phyloP scores from a whole-genome alignment of 2,329 filamentous ascomycete genomes.

The Penicillium glabrum region DNA sequence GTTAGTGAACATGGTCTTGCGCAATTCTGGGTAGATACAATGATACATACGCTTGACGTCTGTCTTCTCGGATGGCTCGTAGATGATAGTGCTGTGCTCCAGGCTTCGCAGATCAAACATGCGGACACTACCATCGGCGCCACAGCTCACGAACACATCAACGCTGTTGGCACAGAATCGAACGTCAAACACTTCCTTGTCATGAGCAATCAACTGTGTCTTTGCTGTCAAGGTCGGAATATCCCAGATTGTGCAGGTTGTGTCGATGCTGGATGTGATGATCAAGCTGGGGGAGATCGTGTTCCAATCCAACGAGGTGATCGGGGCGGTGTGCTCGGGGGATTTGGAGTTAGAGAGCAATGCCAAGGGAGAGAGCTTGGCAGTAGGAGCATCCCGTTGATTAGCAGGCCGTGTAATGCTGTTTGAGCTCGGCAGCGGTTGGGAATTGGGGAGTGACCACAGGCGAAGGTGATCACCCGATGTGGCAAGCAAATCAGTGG shows the following conservation, averaged over 20 bases:
- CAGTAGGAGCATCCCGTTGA: constrained; percentile 61
- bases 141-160: constrained; percentile 98
- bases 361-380: constrained; percentile 87
- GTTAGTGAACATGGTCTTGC: neutral
- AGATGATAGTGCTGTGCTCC: constrained; percentile 98
- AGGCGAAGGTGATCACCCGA: constrained; percentile 91
- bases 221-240: constrained; percentile 97
- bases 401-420: constrained; percentile 67
- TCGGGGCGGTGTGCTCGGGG: constrained; percentile 92
- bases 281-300: constrained; percentile 94
- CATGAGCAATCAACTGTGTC: constrained; percentile 96
- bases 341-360: constrained; percentile 97
- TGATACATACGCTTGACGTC: constrained; percentile 56
- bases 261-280: constrained; percentile 98
- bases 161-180: constrained; percentile 97
- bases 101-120: constrained; percentile 98
- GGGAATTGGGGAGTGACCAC: constrained; percentile 78
- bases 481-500: constrained; percentile 89
- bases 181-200: constrained; percentile 98
- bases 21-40: neutral
- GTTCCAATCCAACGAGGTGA: constrained; percentile 98
- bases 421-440: constrained; percentile 61
- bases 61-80: constrained; percentile 90
- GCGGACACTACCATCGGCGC: constrained; percentile 92
- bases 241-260: constrained; percentile 99